Conservation (phyloP, 1,284 basidiomycete genomes). For the Ustilago cynodontis region DNA sequence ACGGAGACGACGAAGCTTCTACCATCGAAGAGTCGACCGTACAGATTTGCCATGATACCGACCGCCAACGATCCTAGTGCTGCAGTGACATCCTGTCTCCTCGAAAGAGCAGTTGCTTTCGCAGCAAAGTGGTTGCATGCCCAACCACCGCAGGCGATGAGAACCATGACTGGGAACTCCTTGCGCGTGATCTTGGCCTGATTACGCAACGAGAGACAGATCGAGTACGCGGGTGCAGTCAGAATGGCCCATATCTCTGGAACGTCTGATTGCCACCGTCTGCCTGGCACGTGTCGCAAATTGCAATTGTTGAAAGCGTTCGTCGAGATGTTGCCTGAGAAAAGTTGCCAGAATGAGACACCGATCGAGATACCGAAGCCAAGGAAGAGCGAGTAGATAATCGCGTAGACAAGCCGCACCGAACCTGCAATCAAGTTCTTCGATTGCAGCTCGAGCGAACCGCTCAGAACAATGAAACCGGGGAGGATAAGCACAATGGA, state of each 20-base stretch:
- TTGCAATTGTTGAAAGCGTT: slow-evolving; percentile 34
- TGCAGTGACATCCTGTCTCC: slow-evolving; percentile 65
- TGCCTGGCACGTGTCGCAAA: slow-evolving; percentile 24
- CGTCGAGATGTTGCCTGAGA: slow-evolving; percentile 33
- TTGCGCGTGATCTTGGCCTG: slow-evolving; percentile 78
- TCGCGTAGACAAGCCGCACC: slow-evolving; percentile 84
- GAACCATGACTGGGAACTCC: slow-evolving; percentile 78
- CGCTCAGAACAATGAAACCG: slow-evolving; percentile 73
- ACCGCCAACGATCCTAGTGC: slow-evolving; percentile 81
- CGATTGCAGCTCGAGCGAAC: slow-evolving; percentile 80
- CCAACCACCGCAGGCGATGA: slow-evolving; percentile 82
- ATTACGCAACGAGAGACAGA: slow-evolving; percentile 81
- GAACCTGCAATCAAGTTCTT: slow-evolving; percentile 72
- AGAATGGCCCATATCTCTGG: slow-evolving; percentile 74
- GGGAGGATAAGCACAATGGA: slow-evolving; percentile 90
- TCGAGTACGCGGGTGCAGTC: slow-evolving; percentile 82
- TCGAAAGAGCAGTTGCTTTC: slow-evolving; percentile 37
- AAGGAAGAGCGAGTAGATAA: slow-evolving; percentile 76
- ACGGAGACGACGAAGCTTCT: slow-evolving; percentile 79
- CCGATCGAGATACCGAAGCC: slow-evolving; percentile 62
- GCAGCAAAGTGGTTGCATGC: slow-evolving; percentile 62
- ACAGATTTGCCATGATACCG: slow-evolving; percentile 84
- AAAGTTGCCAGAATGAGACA: slow-evolving; percentile 62
- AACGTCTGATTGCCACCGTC: slow-evolving; percentile 72
- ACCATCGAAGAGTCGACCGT: slow-evolving; percentile 82